phyloP scores from a whole-genome alignment of 2,329 filamentous ascomycete genomes.

The Hymenotorrendiella dingleyae region DNA sequence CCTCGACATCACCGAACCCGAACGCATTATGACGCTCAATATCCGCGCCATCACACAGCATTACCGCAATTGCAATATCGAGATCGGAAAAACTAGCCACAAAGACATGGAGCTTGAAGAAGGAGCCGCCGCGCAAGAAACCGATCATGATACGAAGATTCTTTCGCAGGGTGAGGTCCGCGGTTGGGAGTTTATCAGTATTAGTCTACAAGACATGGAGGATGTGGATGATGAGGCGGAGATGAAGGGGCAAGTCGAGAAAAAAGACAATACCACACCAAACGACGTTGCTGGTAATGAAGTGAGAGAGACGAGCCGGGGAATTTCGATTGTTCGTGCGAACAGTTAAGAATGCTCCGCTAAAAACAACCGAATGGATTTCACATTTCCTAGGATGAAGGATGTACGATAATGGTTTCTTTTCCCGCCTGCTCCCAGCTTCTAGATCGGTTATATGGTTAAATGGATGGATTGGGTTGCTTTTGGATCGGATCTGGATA shows the following conservation, averaged over 20 bases:
- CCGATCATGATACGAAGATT: slow-evolving; percentile 22
- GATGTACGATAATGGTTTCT: too few species aligned
- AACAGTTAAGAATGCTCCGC: too few species aligned
- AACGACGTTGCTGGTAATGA: background rate
- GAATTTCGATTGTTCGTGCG: too few species aligned
- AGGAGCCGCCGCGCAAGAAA: slow-evolving; percentile 7
- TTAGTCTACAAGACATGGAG: slow-evolving; percentile 13
- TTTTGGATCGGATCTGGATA: too few species aligned
- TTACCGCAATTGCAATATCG: slow-evolving; percentile 43
- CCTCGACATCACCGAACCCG: slow-evolving; percentile 51
- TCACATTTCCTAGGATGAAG: too few species aligned
- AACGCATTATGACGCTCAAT: slow-evolving; percentile 53
- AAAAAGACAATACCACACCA: background rate
- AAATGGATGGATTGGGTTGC: too few species aligned
- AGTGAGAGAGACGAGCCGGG: background rate
- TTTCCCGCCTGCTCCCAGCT: too few species aligned
- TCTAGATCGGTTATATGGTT: too few species aligned
- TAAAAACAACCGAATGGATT: too few species aligned
- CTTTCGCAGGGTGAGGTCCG: slow-evolving; percentile 20
- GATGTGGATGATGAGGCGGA: slow-evolving; percentile 16
- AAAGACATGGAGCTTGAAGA: slow-evolving; percentile 33
- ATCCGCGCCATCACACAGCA: slow-evolving; percentile 52
- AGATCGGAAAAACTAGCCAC: slow-evolving; percentile 43
- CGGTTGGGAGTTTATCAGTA: slow-evolving; percentile 28
- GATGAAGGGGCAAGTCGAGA: slow-evolving; percentile 8